Conservation (phyloP, 2,329 filamentous ascomycete genomes). For the Scedosporium minutisporum region DNA sequence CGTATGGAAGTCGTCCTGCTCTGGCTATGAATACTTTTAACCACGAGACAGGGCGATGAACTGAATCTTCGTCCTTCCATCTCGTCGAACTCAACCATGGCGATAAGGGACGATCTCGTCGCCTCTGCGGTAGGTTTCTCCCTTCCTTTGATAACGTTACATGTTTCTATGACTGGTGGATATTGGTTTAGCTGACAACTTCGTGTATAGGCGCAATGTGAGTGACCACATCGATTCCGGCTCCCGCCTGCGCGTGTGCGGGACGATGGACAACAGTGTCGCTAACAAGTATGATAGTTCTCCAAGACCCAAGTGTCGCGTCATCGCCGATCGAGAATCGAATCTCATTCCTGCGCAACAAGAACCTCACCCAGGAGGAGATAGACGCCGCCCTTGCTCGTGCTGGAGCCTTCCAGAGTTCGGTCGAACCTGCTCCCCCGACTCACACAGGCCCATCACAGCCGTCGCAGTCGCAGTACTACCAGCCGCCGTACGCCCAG, state of each 20-base stretch:
- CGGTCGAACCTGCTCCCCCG: constrained; percentile 13
- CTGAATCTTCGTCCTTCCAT: background rate
- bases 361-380: constrained; percentile 95
- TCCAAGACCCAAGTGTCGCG: constrained; percentile 88
- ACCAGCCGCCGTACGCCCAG: constrained; percentile 39
- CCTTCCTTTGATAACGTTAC: background rate
- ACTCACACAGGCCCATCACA: constrained; percentile 31
- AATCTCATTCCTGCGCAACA: constrained; percentile 86
- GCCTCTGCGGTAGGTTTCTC: constrained; percentile 57
- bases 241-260: background rate
- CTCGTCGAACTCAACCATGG: constrained; percentile 35
- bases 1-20: background rate
- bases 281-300: constrained; percentile 45
- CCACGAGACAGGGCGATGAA: background rate
- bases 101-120: constrained; percentile 90
- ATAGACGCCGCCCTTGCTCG: constrained; percentile 76
- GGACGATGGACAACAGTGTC: background rate
- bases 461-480: constrained; percentile 31
- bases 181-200: constrained; percentile 8
- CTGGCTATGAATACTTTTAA: background rate
- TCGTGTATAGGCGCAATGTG: constrained; percentile 31
- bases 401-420: constrained; percentile 40
- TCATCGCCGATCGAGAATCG: constrained; percentile 86
- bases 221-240: constrained; percentile 12
- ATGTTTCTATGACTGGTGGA: background rate